These are phyloP conservation scores for Carex cristatella DNA, from an alignment of 176 grass and related monocot species.

Conservation along the genomic window DNA sequence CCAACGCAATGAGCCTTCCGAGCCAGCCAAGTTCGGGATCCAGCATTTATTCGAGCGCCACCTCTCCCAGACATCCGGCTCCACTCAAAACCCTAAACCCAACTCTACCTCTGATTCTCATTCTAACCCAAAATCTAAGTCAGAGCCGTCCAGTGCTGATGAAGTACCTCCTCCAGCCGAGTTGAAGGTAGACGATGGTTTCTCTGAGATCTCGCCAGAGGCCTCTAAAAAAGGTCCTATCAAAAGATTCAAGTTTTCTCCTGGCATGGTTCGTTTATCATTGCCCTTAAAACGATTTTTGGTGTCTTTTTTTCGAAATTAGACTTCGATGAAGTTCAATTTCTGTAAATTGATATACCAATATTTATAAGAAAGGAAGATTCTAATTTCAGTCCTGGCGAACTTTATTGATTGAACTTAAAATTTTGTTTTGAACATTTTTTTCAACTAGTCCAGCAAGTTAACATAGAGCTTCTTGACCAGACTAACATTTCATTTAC, in stretches of 20 bases:
- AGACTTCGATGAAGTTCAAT: not conserved
- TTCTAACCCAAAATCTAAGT: slow-evolving; percentile 15
- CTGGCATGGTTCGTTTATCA: slow-evolving; percentile 59
- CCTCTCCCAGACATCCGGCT: slow-evolving; percentile 44
- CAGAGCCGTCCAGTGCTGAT: not conserved
- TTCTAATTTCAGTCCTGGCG: not conserved
- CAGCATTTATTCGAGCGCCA: slow-evolving; percentile 96
- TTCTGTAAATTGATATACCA: not conserved
- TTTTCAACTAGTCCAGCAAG: not conserved
- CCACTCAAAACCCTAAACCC: slow-evolving; percentile 30
- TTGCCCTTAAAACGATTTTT: not conserved
- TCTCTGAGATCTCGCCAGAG: slow-evolving; percentile 66
- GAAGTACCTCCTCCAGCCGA: slow-evolving; percentile 12
- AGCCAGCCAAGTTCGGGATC: slow-evolving; percentile 89
- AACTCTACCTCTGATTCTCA: slow-evolving; percentile 13
- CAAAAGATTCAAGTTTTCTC: slow-evolving; percentile 87
- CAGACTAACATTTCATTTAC: not conserved
- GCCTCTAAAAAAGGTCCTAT: slow-evolving; percentile 46
- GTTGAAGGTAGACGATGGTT: slow-evolving; percentile 15
- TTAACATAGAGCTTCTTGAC: not conserved
- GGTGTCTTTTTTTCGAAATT: not conserved
- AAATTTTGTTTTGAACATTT: not conserved
- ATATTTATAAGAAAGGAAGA: not conserved
- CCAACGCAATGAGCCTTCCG: slow-evolving; percentile 39
- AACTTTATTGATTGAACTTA: not conserved